Evolutionary conservation across 495 filamentous ascomycete genomes (phyloP), one percentile per base, ranked within the genome.

Genomic region (Aeminium ludgeri): DNA sequence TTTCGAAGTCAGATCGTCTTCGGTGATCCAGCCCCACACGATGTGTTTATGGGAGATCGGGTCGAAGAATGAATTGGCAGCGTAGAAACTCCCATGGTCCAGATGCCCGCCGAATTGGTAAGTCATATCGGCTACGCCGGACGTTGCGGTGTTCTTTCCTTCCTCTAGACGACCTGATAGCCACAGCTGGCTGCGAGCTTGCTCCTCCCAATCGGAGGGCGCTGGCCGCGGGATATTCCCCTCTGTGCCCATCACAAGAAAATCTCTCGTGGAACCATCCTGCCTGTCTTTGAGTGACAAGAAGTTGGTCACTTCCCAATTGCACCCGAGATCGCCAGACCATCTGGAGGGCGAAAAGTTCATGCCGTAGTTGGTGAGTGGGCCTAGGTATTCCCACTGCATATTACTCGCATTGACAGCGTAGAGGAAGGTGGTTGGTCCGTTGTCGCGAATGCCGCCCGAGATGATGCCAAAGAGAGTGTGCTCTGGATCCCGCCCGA

Each of bases 301-400:
- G n/a, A 38, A 38, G 15, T 38, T 38, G 18, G 36, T 27, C 12
- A 38, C 36, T 27, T 38, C 36, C 36, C 36, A 38, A 12, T 38
- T 38, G 12, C 17, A 23, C 5, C 36, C 36, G 11, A 38, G 20
- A 20, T 38, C 36, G 6, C 36, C 36, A 10, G 36, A 38, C 36
- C 36, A 38, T n/a, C 36, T 19, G 10, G 36, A 38, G 6, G 27
- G 36, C 11, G 18, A 20, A 11, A 25, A 25, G 36, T 38, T 38
- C 19, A 27, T 5, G 6, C 36, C 36, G 20, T 25, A 19, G n/a
- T 38, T 13, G 4, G 27, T 20, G 6, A 38, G 36, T 19, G 36
- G 36, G 6, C 36, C 36, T 10, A 38, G 6, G 16, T 38, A 38
- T 12, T n/a, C 11, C 36, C 36, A 38, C 4, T 29, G 20, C 12